phyloP scores from a whole-genome alignment of 768 basidiomycete genomes.

The Tricholoma sp. region DNA sequence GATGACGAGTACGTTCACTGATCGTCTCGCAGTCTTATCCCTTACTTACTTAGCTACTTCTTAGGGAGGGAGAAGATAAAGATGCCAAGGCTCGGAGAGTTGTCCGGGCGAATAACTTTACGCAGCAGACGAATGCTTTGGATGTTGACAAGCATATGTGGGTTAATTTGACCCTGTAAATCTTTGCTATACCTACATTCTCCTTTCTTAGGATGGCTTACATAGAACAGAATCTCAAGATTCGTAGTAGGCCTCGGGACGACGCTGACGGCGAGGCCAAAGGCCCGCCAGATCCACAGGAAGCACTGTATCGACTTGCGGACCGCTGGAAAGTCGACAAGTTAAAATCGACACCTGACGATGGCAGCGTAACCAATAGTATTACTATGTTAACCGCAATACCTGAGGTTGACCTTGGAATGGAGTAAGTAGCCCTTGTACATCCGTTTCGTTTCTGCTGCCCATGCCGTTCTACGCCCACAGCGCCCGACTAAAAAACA shows the following conservation, averaged over 20 bases:
- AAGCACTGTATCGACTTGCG: slow-evolving; percentile 71
- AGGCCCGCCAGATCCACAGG: slow-evolving; percentile 61
- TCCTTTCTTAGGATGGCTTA: slow-evolving; percentile 80
- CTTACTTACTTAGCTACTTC: background rate
- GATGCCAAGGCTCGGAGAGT: slow-evolving; percentile 68
- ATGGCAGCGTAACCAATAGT: slow-evolving; percentile 91
- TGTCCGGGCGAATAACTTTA: slow-evolving; percentile 89
- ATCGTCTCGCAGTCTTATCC: background rate
- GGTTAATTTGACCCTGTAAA: slow-evolving; percentile 21
- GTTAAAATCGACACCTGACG: slow-evolving; percentile 60
- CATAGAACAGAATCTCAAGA: slow-evolving; percentile 89
- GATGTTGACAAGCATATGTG: slow-evolving; percentile 99
- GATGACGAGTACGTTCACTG: slow-evolving; percentile 54
- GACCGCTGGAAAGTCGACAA: slow-evolving; percentile 61
- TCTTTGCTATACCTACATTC: background rate
- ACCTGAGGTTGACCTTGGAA: slow-evolving; percentile 96
- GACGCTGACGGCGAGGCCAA: slow-evolving; percentile 38
- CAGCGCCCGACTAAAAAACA: slow-evolving; percentile 88
- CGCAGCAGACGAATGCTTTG: slow-evolving; percentile 91
- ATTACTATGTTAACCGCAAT: slow-evolving; percentile 96
- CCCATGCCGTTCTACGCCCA: slow-evolving; percentile 1
- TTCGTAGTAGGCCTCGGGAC: slow-evolving; percentile 55
- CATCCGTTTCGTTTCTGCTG: background rate
- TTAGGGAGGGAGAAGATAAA: slow-evolving; percentile 58
- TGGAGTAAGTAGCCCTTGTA: slow-evolving; percentile 77